phyloP scores from a whole-genome alignment of 2,329 filamentous ascomycete species.

The Scedosporium dehoogii region DNA sequence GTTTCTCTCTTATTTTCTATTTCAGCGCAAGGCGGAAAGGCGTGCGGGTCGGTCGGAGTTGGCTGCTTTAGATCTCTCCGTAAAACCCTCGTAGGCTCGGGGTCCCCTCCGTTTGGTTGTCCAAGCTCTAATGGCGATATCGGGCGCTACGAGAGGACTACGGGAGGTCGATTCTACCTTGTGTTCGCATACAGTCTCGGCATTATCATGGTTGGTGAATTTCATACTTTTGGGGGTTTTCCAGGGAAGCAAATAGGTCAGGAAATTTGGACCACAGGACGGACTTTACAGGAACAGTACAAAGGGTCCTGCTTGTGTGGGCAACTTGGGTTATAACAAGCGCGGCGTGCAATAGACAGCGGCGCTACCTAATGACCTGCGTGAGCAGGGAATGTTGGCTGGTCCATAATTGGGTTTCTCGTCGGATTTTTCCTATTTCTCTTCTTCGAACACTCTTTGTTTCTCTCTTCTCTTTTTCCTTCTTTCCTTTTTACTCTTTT shows the following conservation, averaged over 20 bases:
- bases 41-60: slow-evolving; percentile 5
- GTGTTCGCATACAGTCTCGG: slow-evolving; percentile 7
- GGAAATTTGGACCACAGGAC: slow-evolving; percentile 6
- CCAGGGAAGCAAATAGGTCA: slow-evolving; percentile 2
- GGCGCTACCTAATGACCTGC: slow-evolving; percentile 6
- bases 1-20: not conserved
- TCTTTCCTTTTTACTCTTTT: slow-evolving; percentile 19
- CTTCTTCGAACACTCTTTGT: not conserved
- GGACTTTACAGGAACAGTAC: slow-evolving; percentile 3
- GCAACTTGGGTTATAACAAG: slow-evolving; percentile 6
- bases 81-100: not conserved
- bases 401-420: slow-evolving; percentile 6
- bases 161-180: slow-evolving; percentile 1
- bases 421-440: not conserved
- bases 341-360: slow-evolving; percentile 4
- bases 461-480: slow-evolving; percentile 29
- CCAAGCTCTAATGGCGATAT: not conserved
- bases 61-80: not conserved
- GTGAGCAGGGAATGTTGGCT: slow-evolving; percentile 7
- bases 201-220: slow-evolving; percentile 3
- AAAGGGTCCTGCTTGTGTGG: slow-evolving; percentile 7
- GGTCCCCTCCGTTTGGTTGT: not conserved
- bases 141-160: not conserved
- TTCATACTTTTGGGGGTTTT: not conserved
- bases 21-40: not conserved